These are phyloP conservation scores for Chalciporus pseudorubinellus DNA, from an alignment of 768 basidiomycete genomes.

Conservation along the genomic window DNA sequence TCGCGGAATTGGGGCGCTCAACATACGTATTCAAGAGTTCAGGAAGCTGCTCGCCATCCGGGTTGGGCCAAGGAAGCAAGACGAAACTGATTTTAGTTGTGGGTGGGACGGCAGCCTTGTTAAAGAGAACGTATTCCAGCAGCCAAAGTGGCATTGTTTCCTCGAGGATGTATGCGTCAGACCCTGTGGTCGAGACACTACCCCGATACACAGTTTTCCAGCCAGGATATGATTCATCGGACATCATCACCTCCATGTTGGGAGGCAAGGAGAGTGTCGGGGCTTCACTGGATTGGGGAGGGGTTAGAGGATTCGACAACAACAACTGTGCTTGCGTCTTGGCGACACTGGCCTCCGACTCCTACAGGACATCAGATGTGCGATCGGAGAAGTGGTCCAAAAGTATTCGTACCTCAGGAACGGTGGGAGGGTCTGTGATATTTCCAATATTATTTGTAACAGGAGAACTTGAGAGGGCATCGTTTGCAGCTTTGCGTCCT, in stretches of 20 bases:
- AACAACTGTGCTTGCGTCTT: conserved; percentile 56
- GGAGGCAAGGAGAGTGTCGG: conserved; percentile 62
- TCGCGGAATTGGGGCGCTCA: background rate
- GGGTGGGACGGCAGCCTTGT: conserved; percentile 51
- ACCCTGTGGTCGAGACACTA: conserved; percentile 54
- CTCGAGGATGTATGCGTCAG: conserved; percentile 60
- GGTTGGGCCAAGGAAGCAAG: conserved; percentile 69
- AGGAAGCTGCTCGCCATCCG: conserved; percentile 60
- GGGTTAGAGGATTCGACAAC: conserved; percentile 54
- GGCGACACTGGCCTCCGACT: conserved; percentile 25
- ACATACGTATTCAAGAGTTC: conserved; percentile 85
- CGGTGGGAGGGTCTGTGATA: conserved; percentile 11
- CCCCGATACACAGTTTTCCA: conserved; percentile 81
- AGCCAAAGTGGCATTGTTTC: conserved; percentile 85
- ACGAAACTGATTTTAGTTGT: conserved; percentile 86
- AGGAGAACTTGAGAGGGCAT: conserved; percentile 26
- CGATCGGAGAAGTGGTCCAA: background rate
- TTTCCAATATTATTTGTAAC: conserved; percentile 12
- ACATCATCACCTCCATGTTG: conserved; percentile 67
- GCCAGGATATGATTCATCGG: conserved; percentile 74
- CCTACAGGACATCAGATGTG: conserved; percentile 16
- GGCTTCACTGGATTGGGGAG: conserved; percentile 69
- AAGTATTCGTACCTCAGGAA: conserved; percentile 26
- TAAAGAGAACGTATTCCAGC: conserved; percentile 77
- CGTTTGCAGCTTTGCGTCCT: conserved; percentile 30